These are phyloP conservation scores for Sphenostylis stenocarpa DNA, from an alignment of 306 rosid species.

Conservation along the genomic window DNA sequence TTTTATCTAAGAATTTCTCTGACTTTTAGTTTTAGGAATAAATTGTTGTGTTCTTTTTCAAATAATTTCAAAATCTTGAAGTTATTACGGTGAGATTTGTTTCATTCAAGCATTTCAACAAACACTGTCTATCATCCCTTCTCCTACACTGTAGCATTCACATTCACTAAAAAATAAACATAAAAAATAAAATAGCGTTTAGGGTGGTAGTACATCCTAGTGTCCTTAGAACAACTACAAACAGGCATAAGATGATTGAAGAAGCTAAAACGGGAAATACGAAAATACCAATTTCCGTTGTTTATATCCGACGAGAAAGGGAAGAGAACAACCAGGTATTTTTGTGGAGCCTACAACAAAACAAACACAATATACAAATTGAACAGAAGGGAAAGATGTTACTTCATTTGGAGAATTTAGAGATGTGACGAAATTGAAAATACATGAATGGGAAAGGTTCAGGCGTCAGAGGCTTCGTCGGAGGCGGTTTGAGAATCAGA, in stretches of 20 bases:
- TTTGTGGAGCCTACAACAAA: not conserved
- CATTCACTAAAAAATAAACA: too few relatives aligned
- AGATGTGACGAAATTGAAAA: not conserved
- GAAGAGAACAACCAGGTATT: not conserved
- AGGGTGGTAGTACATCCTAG: not conserved
- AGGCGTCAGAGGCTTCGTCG: constrained; percentile 10
- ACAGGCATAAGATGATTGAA: not conserved
- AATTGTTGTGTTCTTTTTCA: too few relatives aligned
- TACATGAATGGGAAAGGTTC: not conserved
- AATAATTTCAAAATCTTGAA: too few relatives aligned
- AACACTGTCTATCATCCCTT: not conserved
- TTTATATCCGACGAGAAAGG: not conserved
- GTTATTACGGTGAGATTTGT: too few relatives aligned
- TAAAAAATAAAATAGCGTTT: too few relatives aligned
- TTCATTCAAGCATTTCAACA: not conserved
- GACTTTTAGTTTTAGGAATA: too few relatives aligned
- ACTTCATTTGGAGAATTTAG: not conserved
- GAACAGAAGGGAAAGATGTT: not conserved
- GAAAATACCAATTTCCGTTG: not conserved
- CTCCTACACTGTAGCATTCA: too few relatives aligned
- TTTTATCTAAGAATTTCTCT: too few relatives aligned
- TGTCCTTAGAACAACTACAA: not conserved
- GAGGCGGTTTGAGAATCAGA: not conserved
- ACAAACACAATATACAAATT: not conserved
- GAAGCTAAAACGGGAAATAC: not conserved